Conservation (phyloP, 345 rosid species). For the Aquilaria malaccensis region DNA sequence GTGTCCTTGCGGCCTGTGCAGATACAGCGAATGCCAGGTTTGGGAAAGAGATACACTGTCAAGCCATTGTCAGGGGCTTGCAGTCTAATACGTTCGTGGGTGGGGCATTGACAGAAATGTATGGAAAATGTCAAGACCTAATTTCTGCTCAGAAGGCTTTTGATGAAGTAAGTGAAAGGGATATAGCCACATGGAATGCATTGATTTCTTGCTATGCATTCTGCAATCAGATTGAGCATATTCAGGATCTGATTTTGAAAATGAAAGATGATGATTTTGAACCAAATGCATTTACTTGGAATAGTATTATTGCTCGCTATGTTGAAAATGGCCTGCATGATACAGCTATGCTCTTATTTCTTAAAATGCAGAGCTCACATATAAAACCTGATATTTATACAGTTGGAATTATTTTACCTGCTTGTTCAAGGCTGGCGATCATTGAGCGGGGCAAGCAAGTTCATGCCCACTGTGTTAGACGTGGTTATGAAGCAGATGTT, state of each 20-base stretch:
- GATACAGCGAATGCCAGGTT: constrained; percentile 25
- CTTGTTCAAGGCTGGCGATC: constrained; percentile 47
- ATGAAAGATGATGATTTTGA: constrained; percentile 48
- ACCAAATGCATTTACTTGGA: constrained; percentile 55
- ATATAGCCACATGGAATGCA: constrained; percentile 48
- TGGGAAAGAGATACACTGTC: constrained; percentile 44
- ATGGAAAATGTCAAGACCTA: constrained; percentile 30
- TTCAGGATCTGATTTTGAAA: constrained; percentile 22
- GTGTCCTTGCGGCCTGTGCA: constrained; percentile 54
- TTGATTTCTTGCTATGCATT: constrained; percentile 52
- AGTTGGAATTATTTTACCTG: constrained; percentile 35
- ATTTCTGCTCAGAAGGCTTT: constrained; percentile 35
- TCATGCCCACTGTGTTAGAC: constrained; percentile 35
- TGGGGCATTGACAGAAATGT: constrained; percentile 56
- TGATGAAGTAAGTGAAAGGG: constrained; percentile 28
- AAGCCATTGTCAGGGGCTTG: constrained; percentile 37
- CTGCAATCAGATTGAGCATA: constrained; percentile 25
- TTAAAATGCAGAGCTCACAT: constrained; percentile 25
- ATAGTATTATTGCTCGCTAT: constrained; percentile 41
- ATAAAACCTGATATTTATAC: constrained; percentile 39
- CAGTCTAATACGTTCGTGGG: constrained; percentile 51
- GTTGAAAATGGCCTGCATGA: constrained; percentile 39
- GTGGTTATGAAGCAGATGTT: constrained; percentile 27
- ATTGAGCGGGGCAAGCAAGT: constrained; percentile 40
- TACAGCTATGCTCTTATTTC: constrained; percentile 28